Conservation (phyloP, 371 early-diverging fungal genomes). For the Batrachochytrium dendrobatidis region DNA sequence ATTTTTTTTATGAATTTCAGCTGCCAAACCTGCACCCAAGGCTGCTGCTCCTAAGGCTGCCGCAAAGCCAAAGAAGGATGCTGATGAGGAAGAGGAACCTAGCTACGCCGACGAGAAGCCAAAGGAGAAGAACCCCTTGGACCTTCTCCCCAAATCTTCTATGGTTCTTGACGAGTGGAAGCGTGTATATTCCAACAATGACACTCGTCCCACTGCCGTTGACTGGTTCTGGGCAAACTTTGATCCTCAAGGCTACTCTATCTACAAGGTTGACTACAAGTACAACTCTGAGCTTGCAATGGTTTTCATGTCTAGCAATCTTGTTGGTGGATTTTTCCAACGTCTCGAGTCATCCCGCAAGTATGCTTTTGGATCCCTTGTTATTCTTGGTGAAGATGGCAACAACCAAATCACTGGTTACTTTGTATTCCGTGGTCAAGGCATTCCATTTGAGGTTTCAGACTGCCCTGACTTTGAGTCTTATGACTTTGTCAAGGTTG, state of each 20-base stretch:
- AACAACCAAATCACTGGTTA: slow-evolving; percentile 86
- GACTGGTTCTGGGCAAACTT: slow-evolving; percentile 91
- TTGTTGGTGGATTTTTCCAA: slow-evolving; percentile 87
- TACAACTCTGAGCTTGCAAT: slow-evolving; percentile 77
- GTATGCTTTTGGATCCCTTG: slow-evolving; percentile 88
- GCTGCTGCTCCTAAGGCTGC: slow-evolving; percentile 38
- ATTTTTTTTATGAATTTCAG: no score
- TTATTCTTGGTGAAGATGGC: slow-evolving; percentile 80
- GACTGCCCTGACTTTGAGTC: slow-evolving; percentile 88
- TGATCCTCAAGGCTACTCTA: slow-evolving; percentile 78
- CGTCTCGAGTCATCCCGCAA: slow-evolving; percentile 90
- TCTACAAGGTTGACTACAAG: slow-evolving; percentile 84
- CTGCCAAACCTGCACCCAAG: slow-evolving; percentile 25
- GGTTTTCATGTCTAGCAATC: slow-evolving; percentile 81
- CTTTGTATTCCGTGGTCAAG: slow-evolving; percentile 88
- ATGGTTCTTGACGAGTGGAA: slow-evolving; percentile 90
- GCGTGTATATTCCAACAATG: slow-evolving; percentile 94
- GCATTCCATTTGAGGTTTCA: slow-evolving; percentile 74
- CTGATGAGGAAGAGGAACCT: slow-evolving; percentile 52
- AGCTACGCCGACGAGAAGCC: slow-evolving; percentile 60
- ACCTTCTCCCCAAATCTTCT: slow-evolving; percentile 74
- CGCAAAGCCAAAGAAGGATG: slow-evolving; percentile 31
- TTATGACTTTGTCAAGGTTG: slow-evolving; percentile 74
- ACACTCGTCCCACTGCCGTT: slow-evolving; percentile 70
- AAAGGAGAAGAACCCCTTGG: slow-evolving; percentile 87